Conservation (phyloP, 192 early-diverging fungal genomes). For the Umbelopsis ramanniana region DNA sequence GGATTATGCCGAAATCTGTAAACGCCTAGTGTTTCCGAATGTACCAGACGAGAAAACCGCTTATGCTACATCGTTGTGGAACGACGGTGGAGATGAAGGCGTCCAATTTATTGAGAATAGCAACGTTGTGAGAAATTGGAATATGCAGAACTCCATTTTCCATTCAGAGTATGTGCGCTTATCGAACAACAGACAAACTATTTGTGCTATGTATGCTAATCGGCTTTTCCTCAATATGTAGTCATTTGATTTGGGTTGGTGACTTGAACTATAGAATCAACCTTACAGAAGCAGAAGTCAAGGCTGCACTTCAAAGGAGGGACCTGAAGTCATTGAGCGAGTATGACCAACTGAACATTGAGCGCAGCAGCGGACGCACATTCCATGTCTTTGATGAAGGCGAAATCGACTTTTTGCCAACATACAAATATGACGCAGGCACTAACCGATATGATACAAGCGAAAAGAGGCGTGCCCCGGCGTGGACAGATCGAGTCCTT, state of each 20-base stretch:
- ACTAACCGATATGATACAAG: constrained; percentile 81
- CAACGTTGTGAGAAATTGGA: constrained; percentile 15
- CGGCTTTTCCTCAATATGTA: constrained; percentile 3
- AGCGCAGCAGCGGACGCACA: constrained; percentile 65
- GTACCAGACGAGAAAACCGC: background rate
- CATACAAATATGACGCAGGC: constrained; percentile 93
- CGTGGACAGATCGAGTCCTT: constrained; percentile 94
- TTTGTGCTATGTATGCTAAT: background rate
- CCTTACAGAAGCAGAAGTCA: constrained; percentile 65
- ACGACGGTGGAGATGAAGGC: constrained; percentile 41
- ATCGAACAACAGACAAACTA: background rate
- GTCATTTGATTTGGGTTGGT: constrained; percentile 89
- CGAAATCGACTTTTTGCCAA: constrained; percentile 77
- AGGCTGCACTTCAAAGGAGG: constrained; percentile 53
- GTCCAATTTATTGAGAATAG: constrained; percentile 28
- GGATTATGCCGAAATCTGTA: constrained; percentile 87
- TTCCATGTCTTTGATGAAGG: constrained; percentile 91
- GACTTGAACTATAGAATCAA: constrained; percentile 94
- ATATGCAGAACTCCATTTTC: constrained; percentile 56
- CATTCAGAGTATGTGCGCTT: constrained; percentile 62
- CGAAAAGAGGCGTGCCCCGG: constrained; percentile 82
- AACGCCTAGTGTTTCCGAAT: constrained; percentile 64
- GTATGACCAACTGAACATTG: constrained; percentile 82
- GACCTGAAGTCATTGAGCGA: constrained; percentile 69
- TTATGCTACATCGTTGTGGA: constrained; percentile 37